A percentile compares a stretch with the other conserved stretches of the same genome.
Evolutionary conservation across 371 early-diverging fungal genomes (phyloP).

Genomic region (Fennellomyces sp.): DNA sequence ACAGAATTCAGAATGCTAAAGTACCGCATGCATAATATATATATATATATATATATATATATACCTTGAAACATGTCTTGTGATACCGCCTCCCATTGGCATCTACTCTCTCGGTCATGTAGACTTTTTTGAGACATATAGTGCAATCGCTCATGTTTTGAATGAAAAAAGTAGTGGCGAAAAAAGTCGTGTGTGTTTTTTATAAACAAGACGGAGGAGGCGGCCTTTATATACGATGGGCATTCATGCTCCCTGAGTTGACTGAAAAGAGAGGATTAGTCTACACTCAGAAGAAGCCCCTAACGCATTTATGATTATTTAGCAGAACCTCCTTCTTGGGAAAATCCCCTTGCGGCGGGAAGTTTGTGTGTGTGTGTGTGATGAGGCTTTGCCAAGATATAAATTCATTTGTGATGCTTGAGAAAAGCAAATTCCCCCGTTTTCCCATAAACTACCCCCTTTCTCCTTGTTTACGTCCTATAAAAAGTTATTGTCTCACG

Average conservation of each 20-base stretch:
- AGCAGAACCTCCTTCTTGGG: neutral
- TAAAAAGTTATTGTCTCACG: conserved; percentile 1
- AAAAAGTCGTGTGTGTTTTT: neutral
- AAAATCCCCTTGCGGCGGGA: neutral
- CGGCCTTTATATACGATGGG: neutral
- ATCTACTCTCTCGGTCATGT: conserved; percentile 65
- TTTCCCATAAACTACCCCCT: neutral
- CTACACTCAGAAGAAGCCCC: neutral
- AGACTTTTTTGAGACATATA: conserved; percentile 60
- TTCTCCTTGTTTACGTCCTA: neutral
- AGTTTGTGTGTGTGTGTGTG: neutral
- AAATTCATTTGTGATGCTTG: neutral
- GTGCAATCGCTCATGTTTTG: conserved; percentile 32
- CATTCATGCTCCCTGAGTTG: neutral
- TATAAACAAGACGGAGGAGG: neutral
- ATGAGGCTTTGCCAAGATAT: neutral
- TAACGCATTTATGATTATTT: neutral
- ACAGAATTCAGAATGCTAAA: conserved; percentile 1
- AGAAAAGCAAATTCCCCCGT: neutral
- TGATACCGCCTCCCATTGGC: conserved; percentile 63
- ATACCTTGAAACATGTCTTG: conserved; percentile 59
- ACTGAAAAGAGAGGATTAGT: neutral
- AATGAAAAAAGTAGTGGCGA: neutral
- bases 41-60: neutral
- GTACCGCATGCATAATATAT: neutral